These are phyloP conservation scores for Betula pendula DNA, from an alignment of 306 rosid genomes.

Conservation along the genomic window DNA sequence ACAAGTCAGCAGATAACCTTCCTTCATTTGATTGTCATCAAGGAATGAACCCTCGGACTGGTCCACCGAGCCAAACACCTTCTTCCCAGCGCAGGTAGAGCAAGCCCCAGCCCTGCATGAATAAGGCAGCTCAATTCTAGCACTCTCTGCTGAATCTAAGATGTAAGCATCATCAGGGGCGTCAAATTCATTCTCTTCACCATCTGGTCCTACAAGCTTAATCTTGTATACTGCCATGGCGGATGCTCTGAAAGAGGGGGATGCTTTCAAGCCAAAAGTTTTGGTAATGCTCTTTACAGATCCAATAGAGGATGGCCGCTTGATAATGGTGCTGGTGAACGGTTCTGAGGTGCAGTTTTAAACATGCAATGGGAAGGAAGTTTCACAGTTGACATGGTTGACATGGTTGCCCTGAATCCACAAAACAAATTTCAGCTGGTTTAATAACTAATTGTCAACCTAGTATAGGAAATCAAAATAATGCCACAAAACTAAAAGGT, in stretches of 20 bases:
- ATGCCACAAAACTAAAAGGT: not conserved
- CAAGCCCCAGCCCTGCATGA: slow-evolving; percentile 93
- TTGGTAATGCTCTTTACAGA: slow-evolving; percentile 47
- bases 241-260: slow-evolving; percentile 46
- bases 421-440: slow-evolving; percentile 12
- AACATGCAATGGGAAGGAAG: slow-evolving; percentile 45
- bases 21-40: slow-evolving; percentile 59
- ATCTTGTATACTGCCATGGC: slow-evolving; percentile 73
- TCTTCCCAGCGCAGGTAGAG: slow-evolving; percentile 77
- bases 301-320: slow-evolving; percentile 48
- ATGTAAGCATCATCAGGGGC: slow-evolving; percentile 73
- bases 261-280: slow-evolving; percentile 62
- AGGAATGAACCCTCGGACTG: slow-evolving; percentile 83
- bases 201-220: slow-evolving; percentile 64
- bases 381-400: slow-evolving; percentile 55
- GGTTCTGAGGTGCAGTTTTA: slow-evolving; percentile 31
- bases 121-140: slow-evolving; percentile 77
- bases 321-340: slow-evolving; percentile 32
- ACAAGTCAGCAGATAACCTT: slow-evolving; percentile 64
- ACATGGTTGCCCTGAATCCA: slow-evolving; percentile 45
- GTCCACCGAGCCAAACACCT: slow-evolving; percentile 59
- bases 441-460: slow-evolving; percentile 5
- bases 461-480: slow-evolving; percentile 1
- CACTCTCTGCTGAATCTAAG: slow-evolving; percentile 75
- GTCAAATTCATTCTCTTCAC: slow-evolving; percentile 63